Conservation (phyloP, 306 rosid species). For the Quercus alba region DNA sequence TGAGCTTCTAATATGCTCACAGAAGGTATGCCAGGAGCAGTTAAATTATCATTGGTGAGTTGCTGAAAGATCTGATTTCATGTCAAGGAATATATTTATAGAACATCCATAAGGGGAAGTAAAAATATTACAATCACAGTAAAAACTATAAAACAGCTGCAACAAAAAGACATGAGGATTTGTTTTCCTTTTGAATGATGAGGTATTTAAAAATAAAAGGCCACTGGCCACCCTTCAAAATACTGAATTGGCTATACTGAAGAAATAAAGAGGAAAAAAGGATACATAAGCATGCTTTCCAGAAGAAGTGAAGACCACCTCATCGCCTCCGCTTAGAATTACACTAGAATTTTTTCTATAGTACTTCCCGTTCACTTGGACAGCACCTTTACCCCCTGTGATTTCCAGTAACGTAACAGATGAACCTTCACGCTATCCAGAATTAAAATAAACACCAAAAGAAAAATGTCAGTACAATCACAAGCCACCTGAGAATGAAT, state of each 20-base stretch:
- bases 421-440: conserved; percentile 60
- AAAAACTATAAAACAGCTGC: neutral
- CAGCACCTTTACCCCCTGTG: conserved; percentile 66
- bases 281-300: conserved; percentile 95
- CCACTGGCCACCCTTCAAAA: too few relatives aligned
- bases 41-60: conserved; percentile 48
- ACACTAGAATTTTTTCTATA: conserved; percentile 46
- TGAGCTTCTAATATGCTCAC: conserved; percentile 84
- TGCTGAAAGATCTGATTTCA: conserved; percentile 75
- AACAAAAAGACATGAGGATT: conserved; percentile 12
- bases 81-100: conserved; percentile 40
- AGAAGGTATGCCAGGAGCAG: conserved; percentile 53
- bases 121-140: neutral
- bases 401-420: conserved; percentile 73
- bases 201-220: neutral
- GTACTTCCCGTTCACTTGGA: conserved; percentile 70
- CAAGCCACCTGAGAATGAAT: conserved; percentile 3
- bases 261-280: conserved; percentile 29
- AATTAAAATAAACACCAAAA: conserved; percentile 18
- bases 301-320: conserved; percentile 64
- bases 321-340: conserved; percentile 80
- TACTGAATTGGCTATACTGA: neutral
- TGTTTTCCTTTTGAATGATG: conserved; percentile 1
- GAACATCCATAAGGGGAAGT: neutral
- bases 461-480: conserved; percentile 18